Evolutionary conservation across 1,284 basidiomycete species (phyloP), one percentile per base, ranked within the genome.

Genomic region (Tilletia caries): DNA sequence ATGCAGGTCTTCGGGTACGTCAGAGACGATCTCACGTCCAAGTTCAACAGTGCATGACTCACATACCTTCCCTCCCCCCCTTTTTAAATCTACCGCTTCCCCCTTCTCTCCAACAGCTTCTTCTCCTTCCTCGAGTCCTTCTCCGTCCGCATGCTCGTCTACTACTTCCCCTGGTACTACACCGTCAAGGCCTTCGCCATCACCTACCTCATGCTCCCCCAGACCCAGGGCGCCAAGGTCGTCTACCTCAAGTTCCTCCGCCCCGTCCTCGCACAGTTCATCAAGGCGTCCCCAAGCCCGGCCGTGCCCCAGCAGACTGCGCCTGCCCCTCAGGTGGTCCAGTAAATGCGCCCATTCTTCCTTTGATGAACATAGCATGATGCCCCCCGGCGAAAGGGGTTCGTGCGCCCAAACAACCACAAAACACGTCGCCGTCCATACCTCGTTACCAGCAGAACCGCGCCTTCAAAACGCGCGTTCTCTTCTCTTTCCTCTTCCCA

Each of bases 151-250:
- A 69, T 82, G 66, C 25, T 80, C 65, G 77, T 82, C 66, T 78
- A 82, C 72, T 82, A 92, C 91, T 87, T 95, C 72, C 93, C 93
- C 15, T 88, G 95, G 83, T 95, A 95, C 85, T 91, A 90, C 84
- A 86, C 89, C 66, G 72, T 92, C 80, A 95, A 94, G 86, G 91
- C 89, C 3, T 81, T 93, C 69, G 90, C 93, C 80, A 88, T 95
- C 41, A 88, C 95, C 70, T 95, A 92, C 85, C 89, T 95, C 68
- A 90, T 89, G 13, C 88, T 95, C n/a, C 93, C 93, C 0, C 92
- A 94, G 81, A 93, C 92, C 13, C 82, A 85, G 80, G 81, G 81
- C 52, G 81, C 81, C 71, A 82, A 82, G 81, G 68, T 76, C 50
- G 79, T 82, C 64, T 82, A 82, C 81, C 68, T 69, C 76, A 76